phyloP scores from a whole-genome alignment of 2,329 filamentous ascomycete species.

The Dactylonectria macrodidyma region DNA sequence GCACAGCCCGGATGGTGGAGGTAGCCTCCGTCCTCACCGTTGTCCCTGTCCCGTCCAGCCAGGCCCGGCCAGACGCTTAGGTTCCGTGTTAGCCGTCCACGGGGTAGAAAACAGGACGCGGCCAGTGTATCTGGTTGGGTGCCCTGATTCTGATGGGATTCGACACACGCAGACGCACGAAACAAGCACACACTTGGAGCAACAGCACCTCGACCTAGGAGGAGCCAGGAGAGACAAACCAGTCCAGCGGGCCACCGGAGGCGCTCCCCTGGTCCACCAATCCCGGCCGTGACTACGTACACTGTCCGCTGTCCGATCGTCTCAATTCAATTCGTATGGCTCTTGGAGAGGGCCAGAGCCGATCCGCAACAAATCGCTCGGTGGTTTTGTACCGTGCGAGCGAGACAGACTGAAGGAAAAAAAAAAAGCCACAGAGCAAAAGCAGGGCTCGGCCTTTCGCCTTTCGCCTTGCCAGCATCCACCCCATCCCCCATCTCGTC shows the following conservation, averaged over 20 bases:
- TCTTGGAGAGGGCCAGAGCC: slow-evolving; percentile 12
- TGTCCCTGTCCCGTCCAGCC: slow-evolving; percentile 21
- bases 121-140: not conserved
- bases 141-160: not conserved
- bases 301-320: not conserved
- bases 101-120: not conserved
- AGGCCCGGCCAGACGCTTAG: slow-evolving; percentile 23
- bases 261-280: slow-evolving; percentile 2
- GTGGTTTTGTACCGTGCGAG: slow-evolving; percentile 26
- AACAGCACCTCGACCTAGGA: not conserved
- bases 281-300: not conserved
- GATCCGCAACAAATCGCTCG: slow-evolving; percentile 30
- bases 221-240: not conserved
- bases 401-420: not conserved
- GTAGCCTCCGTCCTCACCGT: slow-evolving; percentile 26
- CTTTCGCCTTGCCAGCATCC: slow-evolving; percentile 5
- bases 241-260: slow-evolving; percentile 2
- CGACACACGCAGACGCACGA: slow-evolving; percentile 7
- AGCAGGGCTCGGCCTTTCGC: not conserved
- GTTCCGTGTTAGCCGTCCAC: slow-evolving; percentile 33
- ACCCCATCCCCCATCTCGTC: not conserved
- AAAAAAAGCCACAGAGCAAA: not conserved
- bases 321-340: slow-evolving; percentile 18
- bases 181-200: slow-evolving; percentile 3
- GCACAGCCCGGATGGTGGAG: slow-evolving; percentile 31